phyloP scores from a whole-genome alignment of 1,284 basidiomycete species.

The Cerrena zonata region DNA sequence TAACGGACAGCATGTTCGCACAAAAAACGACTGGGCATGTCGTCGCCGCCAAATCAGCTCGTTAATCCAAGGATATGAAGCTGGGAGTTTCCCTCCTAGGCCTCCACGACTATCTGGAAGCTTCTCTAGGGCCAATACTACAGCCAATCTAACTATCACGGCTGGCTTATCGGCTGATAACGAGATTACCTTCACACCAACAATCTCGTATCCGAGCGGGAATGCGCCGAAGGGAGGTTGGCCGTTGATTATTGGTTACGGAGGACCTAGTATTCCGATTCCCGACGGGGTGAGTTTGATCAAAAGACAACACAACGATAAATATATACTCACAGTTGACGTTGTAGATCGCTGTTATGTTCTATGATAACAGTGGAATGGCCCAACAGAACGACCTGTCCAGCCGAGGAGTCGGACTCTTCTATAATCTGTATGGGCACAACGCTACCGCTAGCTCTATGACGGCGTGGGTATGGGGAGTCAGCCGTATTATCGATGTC shows the following conservation, averaged over 20 bases:
- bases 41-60: conserved; percentile 41
- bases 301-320: not conserved
- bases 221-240: conserved; percentile 35
- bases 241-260: conserved; percentile 48
- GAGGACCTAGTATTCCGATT: conserved; percentile 43
- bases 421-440: conserved; percentile 47
- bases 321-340: not conserved
- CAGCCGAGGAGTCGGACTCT: conserved; percentile 47
- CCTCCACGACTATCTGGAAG: conserved; percentile 36
- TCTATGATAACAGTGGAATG: conserved; percentile 47
- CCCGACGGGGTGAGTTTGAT: conserved; percentile 32
- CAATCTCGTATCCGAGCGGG: conserved; percentile 38
- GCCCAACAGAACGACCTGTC: conserved; percentile 34
- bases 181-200: conserved; percentile 40
- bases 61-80: conserved; percentile 45
- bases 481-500: conserved; percentile 49
- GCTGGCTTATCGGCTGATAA: no score
- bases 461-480: no score
- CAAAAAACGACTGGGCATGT: conserved; percentile 43
- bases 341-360: conserved; percentile 41
- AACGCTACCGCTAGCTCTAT: conserved; percentile 42
- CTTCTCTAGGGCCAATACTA: conserved; percentile 33
- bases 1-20: conserved; percentile 33
- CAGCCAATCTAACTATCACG: conserved; percentile 36
- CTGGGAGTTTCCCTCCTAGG: conserved; percentile 39